Evolutionary conservation across 2,329 filamentous ascomycete species (phyloP).

Genomic region (Claviceps digitariae): DNA sequence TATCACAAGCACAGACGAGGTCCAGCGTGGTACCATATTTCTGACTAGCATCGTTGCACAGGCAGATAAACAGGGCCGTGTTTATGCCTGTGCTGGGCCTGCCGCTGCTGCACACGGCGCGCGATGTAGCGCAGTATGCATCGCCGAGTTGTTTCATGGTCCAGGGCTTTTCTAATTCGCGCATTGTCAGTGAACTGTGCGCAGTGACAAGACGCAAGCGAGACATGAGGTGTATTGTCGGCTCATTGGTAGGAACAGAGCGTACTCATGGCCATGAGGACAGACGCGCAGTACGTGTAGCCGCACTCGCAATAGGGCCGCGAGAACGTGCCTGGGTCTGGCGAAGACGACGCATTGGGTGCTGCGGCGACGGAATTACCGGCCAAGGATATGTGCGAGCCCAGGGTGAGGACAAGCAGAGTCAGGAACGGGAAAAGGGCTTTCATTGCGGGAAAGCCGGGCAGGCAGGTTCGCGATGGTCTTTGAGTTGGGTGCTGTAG

Average conservation of each 20-base stretch:
- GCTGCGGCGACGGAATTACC: constrained; percentile 1
- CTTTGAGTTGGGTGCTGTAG: not conserved
- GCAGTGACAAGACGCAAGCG: not conserved
- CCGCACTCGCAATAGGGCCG: constrained; percentile 26
- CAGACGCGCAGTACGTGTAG: constrained; percentile 27
- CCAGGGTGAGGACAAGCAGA: constrained; percentile 12
- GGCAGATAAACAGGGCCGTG: constrained; percentile 24
- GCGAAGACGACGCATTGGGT: constrained; percentile 1
- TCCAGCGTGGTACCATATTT: constrained; percentile 21
- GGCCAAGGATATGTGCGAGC: constrained; percentile 6
- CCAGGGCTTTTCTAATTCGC: constrained; percentile 20
- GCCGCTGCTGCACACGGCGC: constrained; percentile 19
- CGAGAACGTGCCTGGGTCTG: constrained; percentile 10
- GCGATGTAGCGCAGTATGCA: constrained; percentile 25
- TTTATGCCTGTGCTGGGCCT: constrained; percentile 18
- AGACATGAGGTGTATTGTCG: too few relatives aligned
- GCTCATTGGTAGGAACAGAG: not conserved
- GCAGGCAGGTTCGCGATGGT: not conserved
- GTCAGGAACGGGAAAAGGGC: constrained; percentile 6
- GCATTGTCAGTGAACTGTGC: not conserved
- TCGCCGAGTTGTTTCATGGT: constrained; percentile 17
- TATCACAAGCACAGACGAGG: constrained; percentile 26
- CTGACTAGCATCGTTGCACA: constrained; percentile 21
- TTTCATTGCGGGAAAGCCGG: constrained; percentile 13
- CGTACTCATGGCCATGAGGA: constrained; percentile 24